These are phyloP conservation scores for Ceratocystiopsis minuta DNA, from an alignment of 2,329 filamentous ascomycete species.

Conservation along the genomic window DNA sequence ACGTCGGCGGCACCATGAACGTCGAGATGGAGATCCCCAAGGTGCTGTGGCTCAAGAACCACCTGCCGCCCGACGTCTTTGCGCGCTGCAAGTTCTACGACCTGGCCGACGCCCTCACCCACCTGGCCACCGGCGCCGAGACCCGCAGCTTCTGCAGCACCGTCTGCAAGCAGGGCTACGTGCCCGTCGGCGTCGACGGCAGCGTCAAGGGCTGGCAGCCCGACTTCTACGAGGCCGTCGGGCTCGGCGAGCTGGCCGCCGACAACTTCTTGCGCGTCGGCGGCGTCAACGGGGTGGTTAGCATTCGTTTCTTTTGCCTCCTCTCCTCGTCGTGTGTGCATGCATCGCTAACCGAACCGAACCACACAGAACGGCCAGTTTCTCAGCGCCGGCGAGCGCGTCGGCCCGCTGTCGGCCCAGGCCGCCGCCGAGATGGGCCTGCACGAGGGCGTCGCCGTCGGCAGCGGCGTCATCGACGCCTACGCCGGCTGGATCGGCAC, in stretches of 20 bases:
- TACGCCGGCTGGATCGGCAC: slow-evolving; percentile 98
- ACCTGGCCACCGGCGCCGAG: slow-evolving; percentile 83
- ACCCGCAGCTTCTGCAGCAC: slow-evolving; percentile 88
- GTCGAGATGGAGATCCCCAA: slow-evolving; percentile 99
- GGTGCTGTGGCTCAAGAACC: slow-evolving; percentile 93
- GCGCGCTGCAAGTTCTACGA: slow-evolving; percentile 95
- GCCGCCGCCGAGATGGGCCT: slow-evolving; percentile 73
- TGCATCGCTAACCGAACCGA: slow-evolving; percentile 1
- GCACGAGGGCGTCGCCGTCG: slow-evolving; percentile 72
- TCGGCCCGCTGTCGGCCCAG: slow-evolving; percentile 68
- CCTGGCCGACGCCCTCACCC: slow-evolving; percentile 77
- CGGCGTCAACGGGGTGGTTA: slow-evolving; percentile 86
- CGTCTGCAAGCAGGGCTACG: slow-evolving; percentile 92
- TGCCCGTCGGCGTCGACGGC: slow-evolving; percentile 91
- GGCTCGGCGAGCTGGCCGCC: slow-evolving; percentile 64
- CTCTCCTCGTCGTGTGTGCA: not conserved
- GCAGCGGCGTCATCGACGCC: slow-evolving; percentile 92
- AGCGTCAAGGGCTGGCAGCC: slow-evolving; percentile 98
- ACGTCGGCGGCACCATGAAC: slow-evolving; percentile 95
- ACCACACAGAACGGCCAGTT: slow-evolving; percentile 91
- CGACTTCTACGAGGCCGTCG: slow-evolving; percentile 77
- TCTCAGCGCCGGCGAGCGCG: slow-evolving; percentile 77
- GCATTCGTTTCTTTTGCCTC: slow-evolving; percentile 28
- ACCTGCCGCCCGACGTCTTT: slow-evolving; percentile 88
- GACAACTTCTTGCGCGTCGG: slow-evolving; percentile 88